Conservation (phyloP, 177 flowering plant species). For the Vitis hybrid region DNA sequence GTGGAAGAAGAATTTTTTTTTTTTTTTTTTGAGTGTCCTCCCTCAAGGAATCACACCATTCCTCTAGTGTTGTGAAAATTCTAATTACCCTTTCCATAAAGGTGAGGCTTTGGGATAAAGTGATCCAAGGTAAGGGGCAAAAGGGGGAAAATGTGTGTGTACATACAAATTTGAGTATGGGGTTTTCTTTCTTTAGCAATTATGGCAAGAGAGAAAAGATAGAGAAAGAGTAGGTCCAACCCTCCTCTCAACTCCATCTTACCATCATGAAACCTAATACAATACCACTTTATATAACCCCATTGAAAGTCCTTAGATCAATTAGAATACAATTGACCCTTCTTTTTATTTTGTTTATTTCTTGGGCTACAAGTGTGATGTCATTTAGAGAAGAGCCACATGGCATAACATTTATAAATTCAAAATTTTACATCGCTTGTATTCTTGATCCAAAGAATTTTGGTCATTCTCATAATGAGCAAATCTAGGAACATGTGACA, state of each 20-base stretch:
- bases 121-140: background rate
- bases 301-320: conserved; percentile 14
- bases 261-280: conserved; percentile 14
- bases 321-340: conserved; percentile 19
- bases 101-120: background rate
- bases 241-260: conserved; percentile 16
- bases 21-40: no score
- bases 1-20: no score
- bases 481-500: no score
- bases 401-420: no score
- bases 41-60: no score
- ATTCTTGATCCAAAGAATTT: no score
- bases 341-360: background rate
- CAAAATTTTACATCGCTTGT: no score
- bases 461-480: no score
- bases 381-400: no score
- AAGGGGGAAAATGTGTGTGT: background rate
- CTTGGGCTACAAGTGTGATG: no score
- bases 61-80: no score
- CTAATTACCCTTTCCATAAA: no score
- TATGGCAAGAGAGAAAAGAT: conserved; percentile 14
- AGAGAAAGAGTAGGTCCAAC: conserved; percentile 20
- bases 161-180: background rate
- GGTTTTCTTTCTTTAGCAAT: conserved; percentile 6
- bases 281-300: background rate